Percentiles rank a stretch among this genome's conserved stretches.
Evolutionary conservation across 2,329 filamentous ascomycete species (phyloP).

Genomic region (Colletotrichum sidae): DNA sequence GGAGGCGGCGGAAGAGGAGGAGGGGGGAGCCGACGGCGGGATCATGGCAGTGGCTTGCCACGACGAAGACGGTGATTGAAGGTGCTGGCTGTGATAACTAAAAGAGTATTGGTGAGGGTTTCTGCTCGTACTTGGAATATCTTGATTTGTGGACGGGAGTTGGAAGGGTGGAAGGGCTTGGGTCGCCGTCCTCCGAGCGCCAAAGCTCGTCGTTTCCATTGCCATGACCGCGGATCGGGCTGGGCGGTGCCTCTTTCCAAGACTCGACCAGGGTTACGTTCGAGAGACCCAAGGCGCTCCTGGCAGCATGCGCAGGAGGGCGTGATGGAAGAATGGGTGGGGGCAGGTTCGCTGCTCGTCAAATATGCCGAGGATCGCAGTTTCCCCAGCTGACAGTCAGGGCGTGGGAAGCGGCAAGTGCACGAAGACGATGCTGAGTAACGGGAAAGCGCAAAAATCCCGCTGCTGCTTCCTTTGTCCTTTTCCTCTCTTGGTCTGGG

Average conservation of each 20-base stretch:
- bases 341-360: no score
- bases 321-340: no score
- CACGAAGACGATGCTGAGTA: slow-evolving; percentile 22
- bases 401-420: slow-evolving; percentile 8
- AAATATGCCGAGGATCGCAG: no score
- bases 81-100: slow-evolving; percentile 24
- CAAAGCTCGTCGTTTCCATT: slow-evolving; percentile 66
- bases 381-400: no score
- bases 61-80: slow-evolving; percentile 24
- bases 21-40: slow-evolving; percentile 32
- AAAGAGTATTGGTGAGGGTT: slow-evolving; percentile 39
- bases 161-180: slow-evolving; percentile 77
- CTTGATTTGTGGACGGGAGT: slow-evolving; percentile 68
- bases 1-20: slow-evolving; percentile 64
- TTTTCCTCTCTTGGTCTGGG: background rate
- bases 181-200: slow-evolving; percentile 76
- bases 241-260: background rate
- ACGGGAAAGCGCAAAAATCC: slow-evolving; percentile 10
- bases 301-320: no score
- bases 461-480: slow-evolving; percentile 1
- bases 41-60: slow-evolving; percentile 29
- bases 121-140: slow-evolving; percentile 59
- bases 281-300: no score
- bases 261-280: no score
- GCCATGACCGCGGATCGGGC: slow-evolving; percentile 36